phyloP scores from a whole-genome alignment of 345 rosid species.

The Euphorbia pulcherrima region DNA sequence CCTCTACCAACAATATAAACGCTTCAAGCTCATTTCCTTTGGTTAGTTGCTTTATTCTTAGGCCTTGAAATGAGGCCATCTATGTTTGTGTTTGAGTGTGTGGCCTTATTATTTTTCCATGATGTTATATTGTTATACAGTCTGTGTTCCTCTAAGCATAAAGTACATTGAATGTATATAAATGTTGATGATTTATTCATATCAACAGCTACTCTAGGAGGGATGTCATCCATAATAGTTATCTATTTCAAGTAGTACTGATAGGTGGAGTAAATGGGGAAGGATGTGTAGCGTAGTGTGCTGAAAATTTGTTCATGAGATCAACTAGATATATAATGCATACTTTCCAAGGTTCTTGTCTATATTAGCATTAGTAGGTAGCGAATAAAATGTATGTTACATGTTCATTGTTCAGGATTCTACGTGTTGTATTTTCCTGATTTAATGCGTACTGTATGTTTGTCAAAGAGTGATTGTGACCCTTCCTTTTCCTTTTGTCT shows the following conservation, averaged over 20 bases:
- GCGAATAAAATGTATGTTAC: not conserved
- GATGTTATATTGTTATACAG: not conserved
- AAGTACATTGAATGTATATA: not conserved
- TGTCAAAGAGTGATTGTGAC: not conserved
- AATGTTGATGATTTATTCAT: not conserved
- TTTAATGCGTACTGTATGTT: not conserved
- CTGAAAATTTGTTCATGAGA: not conserved
- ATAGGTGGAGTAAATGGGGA: not conserved
- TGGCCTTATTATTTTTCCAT: not conserved
- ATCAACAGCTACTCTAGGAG: no score
- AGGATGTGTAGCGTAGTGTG: not conserved
- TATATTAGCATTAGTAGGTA: not conserved
- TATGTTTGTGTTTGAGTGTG: not conserved
- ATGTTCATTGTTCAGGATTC: not conserved
- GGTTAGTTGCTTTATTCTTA: conserved; percentile 43
- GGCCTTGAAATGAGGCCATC: no score
- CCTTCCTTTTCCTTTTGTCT: not conserved
- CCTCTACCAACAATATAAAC: conserved; percentile 38
- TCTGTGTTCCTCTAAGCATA: not conserved
- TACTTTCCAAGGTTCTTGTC: not conserved
- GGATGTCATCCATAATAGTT: not conserved
- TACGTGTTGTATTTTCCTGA: not conserved
- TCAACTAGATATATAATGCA: not conserved
- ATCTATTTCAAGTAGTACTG: not conserved
- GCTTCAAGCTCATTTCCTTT: conserved; percentile 42